Evolutionary conservation across 2,329 filamentous ascomycete genomes (phyloP).

Genomic region (Talaromyces piceae): DNA sequence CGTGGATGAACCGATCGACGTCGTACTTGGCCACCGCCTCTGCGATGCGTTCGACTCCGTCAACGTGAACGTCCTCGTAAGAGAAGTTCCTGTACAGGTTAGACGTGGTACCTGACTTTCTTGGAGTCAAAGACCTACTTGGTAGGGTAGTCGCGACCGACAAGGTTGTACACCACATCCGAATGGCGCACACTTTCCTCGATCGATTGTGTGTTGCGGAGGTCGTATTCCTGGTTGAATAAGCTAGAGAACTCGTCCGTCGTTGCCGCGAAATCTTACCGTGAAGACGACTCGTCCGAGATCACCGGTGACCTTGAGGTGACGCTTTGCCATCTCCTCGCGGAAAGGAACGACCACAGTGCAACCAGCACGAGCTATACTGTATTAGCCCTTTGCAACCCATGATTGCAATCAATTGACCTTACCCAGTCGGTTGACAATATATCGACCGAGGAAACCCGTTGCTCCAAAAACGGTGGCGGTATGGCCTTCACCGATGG

Average conservation of each 20-base stretch:
- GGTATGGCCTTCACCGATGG: constrained; percentile 65
- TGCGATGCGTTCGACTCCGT: constrained; percentile 83
- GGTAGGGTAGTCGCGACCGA: constrained; percentile 90
- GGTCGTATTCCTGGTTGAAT: constrained; percentile 72
- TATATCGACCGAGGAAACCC: constrained; percentile 90
- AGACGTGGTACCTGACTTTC: constrained; percentile 17
- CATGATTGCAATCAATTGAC: constrained; percentile 14
- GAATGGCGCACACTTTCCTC: constrained; percentile 96
- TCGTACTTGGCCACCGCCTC: constrained; percentile 97
- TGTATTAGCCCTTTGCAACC: constrained; percentile 27
- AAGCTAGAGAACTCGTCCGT: background rate
- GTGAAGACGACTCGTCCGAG: constrained; percentile 83
- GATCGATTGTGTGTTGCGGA: constrained; percentile 89
- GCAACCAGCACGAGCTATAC: constrained; percentile 78
- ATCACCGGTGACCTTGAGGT: constrained; percentile 93
- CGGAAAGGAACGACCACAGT: constrained; percentile 89
- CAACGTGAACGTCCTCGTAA: constrained; percentile 84
- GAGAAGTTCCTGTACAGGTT: constrained; percentile 72
- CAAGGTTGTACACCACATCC: constrained; percentile 93
- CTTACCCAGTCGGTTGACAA: constrained; percentile 88
- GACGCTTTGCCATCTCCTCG: constrained; percentile 96
- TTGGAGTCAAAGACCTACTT: constrained; percentile 53
- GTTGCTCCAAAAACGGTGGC: constrained; percentile 97
- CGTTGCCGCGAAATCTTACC: constrained; percentile 37
- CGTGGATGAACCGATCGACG: constrained; percentile 90